These are phyloP conservation scores for Aspergillus japonicus DNA, from an alignment of 2,329 filamentous ascomycete genomes.

Conservation along the genomic window DNA sequence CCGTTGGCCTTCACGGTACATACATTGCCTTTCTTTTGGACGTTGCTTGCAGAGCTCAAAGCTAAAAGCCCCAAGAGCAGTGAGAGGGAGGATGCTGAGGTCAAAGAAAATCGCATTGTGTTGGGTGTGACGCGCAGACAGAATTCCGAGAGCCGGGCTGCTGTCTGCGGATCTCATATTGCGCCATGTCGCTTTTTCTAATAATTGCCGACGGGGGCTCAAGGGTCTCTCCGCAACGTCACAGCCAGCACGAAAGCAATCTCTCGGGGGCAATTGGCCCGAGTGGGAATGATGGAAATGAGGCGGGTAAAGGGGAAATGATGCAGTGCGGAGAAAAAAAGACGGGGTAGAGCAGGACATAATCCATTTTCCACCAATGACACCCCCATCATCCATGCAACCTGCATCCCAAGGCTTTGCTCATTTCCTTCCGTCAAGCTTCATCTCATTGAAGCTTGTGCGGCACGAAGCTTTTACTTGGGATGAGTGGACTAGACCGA, in stretches of 20 bases:
- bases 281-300: background rate
- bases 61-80: conserved; percentile 5
- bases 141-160: background rate
- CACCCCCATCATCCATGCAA: background rate
- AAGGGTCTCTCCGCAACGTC: background rate
- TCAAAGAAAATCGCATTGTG: background rate
- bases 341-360: background rate
- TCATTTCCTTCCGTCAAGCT: background rate
- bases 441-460: background rate
- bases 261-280: background rate
- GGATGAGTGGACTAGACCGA: background rate
- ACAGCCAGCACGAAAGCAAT: background rate
- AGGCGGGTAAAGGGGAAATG: background rate
- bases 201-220: background rate
- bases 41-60: background rate
- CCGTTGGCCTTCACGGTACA: conserved; percentile 45
- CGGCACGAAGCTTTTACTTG: background rate
- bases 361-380: conserved; percentile 19
- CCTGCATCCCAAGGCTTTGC: background rate
- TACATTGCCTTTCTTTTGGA: conserved; percentile 19
- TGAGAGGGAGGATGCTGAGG: background rate
- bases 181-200: background rate
- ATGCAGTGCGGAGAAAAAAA: conserved; percentile 3
- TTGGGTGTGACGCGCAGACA: background rate
- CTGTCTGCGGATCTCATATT: background rate